A percentile compares a stretch with the other conserved stretches of the same genome.
These are phyloP conservation scores for Calonectria pseudoturangicola DNA, from an alignment of 2,329 filamentous ascomycete species.

Conservation along the genomic window DNA sequence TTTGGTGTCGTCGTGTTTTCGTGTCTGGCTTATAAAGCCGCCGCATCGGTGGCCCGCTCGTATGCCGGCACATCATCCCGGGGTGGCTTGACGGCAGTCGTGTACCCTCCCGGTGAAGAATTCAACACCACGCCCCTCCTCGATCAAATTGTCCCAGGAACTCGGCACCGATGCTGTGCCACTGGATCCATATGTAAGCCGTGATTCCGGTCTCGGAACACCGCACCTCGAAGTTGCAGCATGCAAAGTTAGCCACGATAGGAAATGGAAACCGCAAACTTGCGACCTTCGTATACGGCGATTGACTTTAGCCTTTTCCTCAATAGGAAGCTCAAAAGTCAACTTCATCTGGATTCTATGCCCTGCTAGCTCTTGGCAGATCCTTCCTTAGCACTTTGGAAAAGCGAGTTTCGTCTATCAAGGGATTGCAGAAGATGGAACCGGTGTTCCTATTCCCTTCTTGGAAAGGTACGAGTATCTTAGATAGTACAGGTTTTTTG, in stretches of 20 bases:
- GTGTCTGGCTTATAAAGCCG: neutral
- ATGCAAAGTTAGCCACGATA: neutral
- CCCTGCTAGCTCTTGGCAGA: neutral
- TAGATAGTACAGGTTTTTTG: neutral
- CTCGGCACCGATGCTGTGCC: neutral
- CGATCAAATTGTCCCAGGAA: constrained; percentile 6
- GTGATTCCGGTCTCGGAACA: neutral
- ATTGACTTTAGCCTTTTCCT: neutral
- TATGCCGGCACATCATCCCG: neutral
- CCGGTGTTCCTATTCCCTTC: neutral
- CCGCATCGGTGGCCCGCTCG: neutral
- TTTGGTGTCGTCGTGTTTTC: constrained; percentile 3
- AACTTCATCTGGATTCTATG: neutral
- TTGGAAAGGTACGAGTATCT: neutral
- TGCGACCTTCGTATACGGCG: neutral
- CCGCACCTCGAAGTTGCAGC: neutral
- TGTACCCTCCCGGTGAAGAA: neutral
- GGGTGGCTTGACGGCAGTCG: neutral
- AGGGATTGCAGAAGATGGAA: neutral
- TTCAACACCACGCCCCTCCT: neutral
- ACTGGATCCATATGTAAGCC: constrained; percentile 1
- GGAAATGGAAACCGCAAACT: neutral
- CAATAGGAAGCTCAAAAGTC: neutral
- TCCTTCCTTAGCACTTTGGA: neutral
- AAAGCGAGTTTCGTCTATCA: neutral